A percentile compares a stretch with the other conserved stretches of the same genome.
These are phyloP conservation scores for Aspergillus haitiensis DNA, from an alignment of 495 filamentous ascomycete species.

Conservation along the genomic window DNA sequence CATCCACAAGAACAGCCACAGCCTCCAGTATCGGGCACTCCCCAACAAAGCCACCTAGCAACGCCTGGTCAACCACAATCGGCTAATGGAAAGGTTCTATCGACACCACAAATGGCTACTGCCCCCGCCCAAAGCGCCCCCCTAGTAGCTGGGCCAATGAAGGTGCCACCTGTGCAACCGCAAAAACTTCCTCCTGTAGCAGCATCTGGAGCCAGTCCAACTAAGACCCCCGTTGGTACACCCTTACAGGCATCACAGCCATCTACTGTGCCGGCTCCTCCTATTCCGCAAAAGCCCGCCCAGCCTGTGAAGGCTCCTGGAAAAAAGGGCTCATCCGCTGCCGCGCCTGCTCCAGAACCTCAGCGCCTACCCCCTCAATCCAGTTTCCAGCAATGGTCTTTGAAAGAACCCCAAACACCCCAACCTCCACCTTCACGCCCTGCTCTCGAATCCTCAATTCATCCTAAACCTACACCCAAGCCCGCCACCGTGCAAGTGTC, in stretches of 20 bases:
- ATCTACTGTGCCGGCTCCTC: slow-evolving; percentile 20
- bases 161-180: slow-evolving; percentile 26
- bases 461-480: slow-evolving; percentile 22
- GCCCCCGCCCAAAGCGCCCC: slow-evolving; percentile 25
- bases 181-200: slow-evolving; percentile 24
- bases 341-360: slow-evolving; percentile 14
- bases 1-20: slow-evolving; percentile 20
- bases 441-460: slow-evolving; percentile 11
- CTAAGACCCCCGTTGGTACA: slow-evolving; percentile 10
- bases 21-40: slow-evolving; percentile 12
- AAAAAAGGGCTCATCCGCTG: too few relatives aligned
- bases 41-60: slow-evolving; percentile 20
- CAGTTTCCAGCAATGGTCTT: slow-evolving; percentile 46
- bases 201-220: slow-evolving; percentile 10
- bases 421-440: slow-evolving; percentile 22
- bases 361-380: slow-evolving; percentile 33
- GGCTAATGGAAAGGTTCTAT: slow-evolving; percentile 42
- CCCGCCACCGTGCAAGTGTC: slow-evolving; percentile 18
- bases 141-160: slow-evolving; percentile 21
- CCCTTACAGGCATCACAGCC: slow-evolving; percentile 32
- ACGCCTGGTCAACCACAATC: slow-evolving; percentile 31
- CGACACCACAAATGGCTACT: slow-evolving; percentile 34
- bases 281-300: slow-evolving; percentile 16
- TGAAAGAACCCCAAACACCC: slow-evolving; percentile 42
- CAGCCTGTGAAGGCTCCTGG: slow-evolving; percentile 7